Evolutionary conservation across 164 flowering plant genomes (phyloP).

Genomic region (Chloranthus sessilifolius): DNA sequence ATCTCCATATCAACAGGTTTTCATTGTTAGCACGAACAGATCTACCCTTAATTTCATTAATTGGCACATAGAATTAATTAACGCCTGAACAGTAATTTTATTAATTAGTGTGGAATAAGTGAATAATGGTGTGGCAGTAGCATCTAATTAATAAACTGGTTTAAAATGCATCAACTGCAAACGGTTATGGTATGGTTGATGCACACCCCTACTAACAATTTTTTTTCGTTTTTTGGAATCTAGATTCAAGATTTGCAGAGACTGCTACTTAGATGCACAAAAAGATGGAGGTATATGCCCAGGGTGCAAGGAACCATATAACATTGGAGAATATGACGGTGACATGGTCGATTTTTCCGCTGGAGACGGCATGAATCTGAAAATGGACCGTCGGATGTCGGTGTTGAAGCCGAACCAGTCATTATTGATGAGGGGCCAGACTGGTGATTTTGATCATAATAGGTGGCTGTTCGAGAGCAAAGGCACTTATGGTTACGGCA

Average conservation of each 20-base stretch:
- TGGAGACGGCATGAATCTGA: slow-evolving; percentile 19
- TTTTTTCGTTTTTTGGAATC: no score
- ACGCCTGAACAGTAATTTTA: no score
- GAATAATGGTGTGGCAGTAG: no score
- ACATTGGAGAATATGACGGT: slow-evolving; percentile 43
- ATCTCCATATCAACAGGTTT: no score
- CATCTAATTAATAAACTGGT: no score
- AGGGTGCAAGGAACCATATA: slow-evolving; percentile 69
- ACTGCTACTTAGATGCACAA: slow-evolving; percentile 60
- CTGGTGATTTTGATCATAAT: slow-evolving; percentile 73
- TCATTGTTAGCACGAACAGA: no score
- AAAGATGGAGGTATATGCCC: slow-evolving; percentile 58
- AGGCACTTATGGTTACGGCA: slow-evolving; percentile 78
- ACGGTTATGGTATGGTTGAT: no score
- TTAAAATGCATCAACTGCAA: no score
- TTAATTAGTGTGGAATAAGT: no score
- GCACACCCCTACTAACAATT: no score
- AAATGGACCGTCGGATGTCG: slow-evolving; percentile 44
- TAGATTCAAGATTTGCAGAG: slow-evolving; percentile 70
- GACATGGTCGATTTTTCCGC: slow-evolving; percentile 39
- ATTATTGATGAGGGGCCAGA: slow-evolving; percentile 44
- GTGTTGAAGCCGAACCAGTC: slow-evolving; percentile 44
- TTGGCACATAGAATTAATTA: no score
- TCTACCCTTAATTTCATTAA: no score
- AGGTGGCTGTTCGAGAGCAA: slow-evolving; percentile 75